These are phyloP conservation scores for peach (Prunus persica) DNA, from an alignment of 306 rosid genomes.

Conservation along the genomic window Prunus_persica_NCBIv2 NC_034013.1:10985001-10985500, in stretches of 20 bases:
- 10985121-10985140: neutral
- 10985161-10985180: slow-evolving; percentile 6
- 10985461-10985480: no score
- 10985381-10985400: neutral
- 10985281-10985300: no score
- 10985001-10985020: neutral
- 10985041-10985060: neutral
- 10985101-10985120: neutral
- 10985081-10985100: neutral
- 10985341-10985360: neutral
- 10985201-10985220: neutral
- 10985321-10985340: no score
- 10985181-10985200: neutral
- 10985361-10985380: neutral
- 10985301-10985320: no score
- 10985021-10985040: neutral
- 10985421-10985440: neutral
- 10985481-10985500: no score
- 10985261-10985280: no score
- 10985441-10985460: neutral
- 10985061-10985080: slow-evolving; percentile 5
- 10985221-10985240: neutral
- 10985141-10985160: neutral
- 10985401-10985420: neutral
- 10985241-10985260: neutral